phyloP scores from a whole-genome alignment of 768 basidiomycete species.

The Rhodotorula toruloides region DNA sequence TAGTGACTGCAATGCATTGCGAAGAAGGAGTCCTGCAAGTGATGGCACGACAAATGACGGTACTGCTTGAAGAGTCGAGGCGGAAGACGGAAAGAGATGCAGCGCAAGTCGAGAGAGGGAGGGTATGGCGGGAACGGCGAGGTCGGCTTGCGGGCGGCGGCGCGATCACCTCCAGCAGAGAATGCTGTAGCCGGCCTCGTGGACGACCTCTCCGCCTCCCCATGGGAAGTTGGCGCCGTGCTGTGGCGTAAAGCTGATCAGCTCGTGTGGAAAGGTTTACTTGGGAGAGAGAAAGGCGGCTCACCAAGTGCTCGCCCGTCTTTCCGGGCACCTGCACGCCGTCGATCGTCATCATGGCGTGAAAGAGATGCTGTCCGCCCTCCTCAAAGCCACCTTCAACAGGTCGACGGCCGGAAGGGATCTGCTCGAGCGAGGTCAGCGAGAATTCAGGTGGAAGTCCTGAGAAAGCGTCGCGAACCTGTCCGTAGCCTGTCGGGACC shows the following conservation, averaged over 20 bases:
- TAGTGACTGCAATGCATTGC: no score
- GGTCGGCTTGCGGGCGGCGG: neutral
- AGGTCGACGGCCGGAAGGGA: conserved; percentile 56
- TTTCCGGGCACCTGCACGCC: conserved; percentile 67
- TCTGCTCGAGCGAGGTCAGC: neutral
- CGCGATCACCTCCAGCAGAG: conserved; percentile 45
- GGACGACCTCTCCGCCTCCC: conserved; percentile 47
- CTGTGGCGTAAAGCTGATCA: conserved; percentile 39
- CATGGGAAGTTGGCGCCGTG: conserved; percentile 52
- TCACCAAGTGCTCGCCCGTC: conserved; percentile 63
- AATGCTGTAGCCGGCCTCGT: conserved; percentile 51
- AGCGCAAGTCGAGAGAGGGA: no score
- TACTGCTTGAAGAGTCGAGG: no score
- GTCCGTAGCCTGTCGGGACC: conserved; percentile 60
- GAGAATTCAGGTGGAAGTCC: neutral
- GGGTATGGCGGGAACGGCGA: neutral
- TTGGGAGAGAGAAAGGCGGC: conserved; percentile 33
- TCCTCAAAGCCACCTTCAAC: conserved; percentile 75
- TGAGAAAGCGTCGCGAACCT: conserved; percentile 44
- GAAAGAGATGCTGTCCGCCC: conserved; percentile 61
- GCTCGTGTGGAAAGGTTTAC: neutral
- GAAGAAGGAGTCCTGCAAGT: no score
- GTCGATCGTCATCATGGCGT: conserved; percentile 57
- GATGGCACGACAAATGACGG: no score
- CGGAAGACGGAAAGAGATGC: neutral